phyloP scores from a whole-genome alignment of 257 asterid genomes.

The Lithospermum erythrorhizon region DNA sequence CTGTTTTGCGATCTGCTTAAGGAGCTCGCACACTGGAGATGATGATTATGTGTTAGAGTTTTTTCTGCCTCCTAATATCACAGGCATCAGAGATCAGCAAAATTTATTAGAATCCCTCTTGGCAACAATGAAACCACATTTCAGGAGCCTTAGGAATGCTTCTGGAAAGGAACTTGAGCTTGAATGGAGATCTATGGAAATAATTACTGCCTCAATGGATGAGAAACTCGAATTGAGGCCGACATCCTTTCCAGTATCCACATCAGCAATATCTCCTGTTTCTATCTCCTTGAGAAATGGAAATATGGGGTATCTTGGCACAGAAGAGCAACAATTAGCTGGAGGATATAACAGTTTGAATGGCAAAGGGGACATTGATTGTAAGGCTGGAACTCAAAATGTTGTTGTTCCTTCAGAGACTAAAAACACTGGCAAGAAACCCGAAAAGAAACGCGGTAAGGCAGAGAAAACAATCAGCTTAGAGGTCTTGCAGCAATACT shows the following conservation, averaged over 20 bases:
- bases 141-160: slow-evolving; percentile 73
- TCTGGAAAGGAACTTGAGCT: slow-evolving; percentile 68
- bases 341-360: slow-evolving; percentile 24
- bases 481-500: slow-evolving; percentile 83
- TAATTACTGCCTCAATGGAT: slow-evolving; percentile 37
- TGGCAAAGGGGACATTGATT: slow-evolving; percentile 24
- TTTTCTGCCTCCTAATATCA: slow-evolving; percentile 44
- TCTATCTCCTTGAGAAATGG: slow-evolving; percentile 26
- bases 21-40: slow-evolving; percentile 68
- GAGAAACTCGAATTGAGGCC: slow-evolving; percentile 32
- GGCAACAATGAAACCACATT: slow-evolving; percentile 61
- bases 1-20: slow-evolving; percentile 70
- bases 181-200: slow-evolving; percentile 63
- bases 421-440: slow-evolving; percentile 45
- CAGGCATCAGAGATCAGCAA: slow-evolving; percentile 40
- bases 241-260: slow-evolving; percentile 19
- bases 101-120: slow-evolving; percentile 52
- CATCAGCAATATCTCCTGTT: slow-evolving; percentile 29
- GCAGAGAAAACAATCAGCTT: slow-evolving; percentile 86
- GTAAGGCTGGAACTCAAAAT: slow-evolving; percentile 32
- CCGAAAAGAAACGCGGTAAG: slow-evolving; percentile 79
- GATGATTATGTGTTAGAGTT: slow-evolving; percentile 77
- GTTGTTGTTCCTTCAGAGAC: slow-evolving; percentile 23
- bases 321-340: slow-evolving; percentile 26
- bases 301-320: slow-evolving; percentile 26